Percentiles rank a stretch among this genome's conserved stretches.
Conservation (phyloP, 2,329 filamentous ascomycete species). For the Cladobotryum protrusum region DNA sequence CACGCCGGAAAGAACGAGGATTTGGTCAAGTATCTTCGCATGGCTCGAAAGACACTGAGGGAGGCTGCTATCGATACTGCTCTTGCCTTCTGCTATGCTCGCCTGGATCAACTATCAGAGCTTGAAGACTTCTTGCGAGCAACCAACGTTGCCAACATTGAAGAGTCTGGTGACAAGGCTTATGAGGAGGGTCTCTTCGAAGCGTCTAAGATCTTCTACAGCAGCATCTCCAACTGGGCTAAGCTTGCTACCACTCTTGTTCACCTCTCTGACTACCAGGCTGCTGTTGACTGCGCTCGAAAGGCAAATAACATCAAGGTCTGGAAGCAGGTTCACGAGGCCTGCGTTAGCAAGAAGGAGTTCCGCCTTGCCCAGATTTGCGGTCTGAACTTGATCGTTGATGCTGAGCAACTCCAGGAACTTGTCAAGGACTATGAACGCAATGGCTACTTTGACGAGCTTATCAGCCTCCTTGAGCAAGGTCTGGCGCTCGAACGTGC, state of each 20-base stretch:
- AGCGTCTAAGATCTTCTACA: conserved; percentile 98
- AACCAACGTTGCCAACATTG: conserved; percentile 91
- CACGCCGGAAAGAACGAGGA: conserved; percentile 97
- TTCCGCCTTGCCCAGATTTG: conserved; percentile 98
- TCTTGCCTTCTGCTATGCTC: conserved; percentile 87
- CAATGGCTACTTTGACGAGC: conserved; percentile 97
- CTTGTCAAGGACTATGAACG: conserved; percentile 95
- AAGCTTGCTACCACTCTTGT: conserved; percentile 97
- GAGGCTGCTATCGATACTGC: conserved; percentile 92
- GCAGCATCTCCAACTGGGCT: conserved; percentile 98
- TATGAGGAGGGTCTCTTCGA: conserved; percentile 91
- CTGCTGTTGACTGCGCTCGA: conserved; percentile 92
- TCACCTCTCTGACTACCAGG: conserved; percentile 95
- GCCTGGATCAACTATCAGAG: conserved; percentile 84
- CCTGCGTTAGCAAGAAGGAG: conserved; percentile 95
- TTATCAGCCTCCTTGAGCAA: conserved; percentile 89
- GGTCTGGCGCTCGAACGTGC: conserved; percentile 86
- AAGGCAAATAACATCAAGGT: conserved; percentile 99
- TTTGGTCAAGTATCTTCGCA: conserved; percentile 89
- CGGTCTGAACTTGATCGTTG: conserved; percentile 94
- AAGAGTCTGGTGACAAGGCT: conserved; percentile 96
- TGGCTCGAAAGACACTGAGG: conserved; percentile 94
- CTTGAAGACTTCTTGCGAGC: conserved; percentile 92
- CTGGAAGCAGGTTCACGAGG: conserved; percentile 97
- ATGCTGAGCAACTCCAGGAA: conserved; percentile 88